Conservation (phyloP, 164 flowering plant genomes). For the Magnolia sinica region DNA sequence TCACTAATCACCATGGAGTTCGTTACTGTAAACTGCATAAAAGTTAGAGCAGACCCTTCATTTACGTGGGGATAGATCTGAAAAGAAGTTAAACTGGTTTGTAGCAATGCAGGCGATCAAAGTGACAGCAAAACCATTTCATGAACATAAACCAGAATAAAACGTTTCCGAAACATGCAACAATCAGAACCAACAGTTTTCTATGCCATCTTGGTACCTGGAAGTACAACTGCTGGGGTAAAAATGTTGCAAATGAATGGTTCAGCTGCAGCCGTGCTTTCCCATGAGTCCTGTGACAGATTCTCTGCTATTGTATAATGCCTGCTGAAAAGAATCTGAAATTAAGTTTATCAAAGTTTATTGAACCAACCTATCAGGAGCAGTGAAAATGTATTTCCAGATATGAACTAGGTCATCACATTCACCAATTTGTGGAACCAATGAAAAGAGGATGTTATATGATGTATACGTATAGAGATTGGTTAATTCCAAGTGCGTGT, state of each 20-base stretch:
- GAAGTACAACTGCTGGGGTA: not conserved
- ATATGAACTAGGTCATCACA: conserved; percentile 1
- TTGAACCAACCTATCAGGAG: not conserved
- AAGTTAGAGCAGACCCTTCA: no score
- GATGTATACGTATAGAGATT: no score
- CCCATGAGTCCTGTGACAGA: not conserved
- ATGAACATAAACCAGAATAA: no score
- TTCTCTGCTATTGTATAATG: conserved; percentile 1
- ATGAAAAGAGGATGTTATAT: not conserved
- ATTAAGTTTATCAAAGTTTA: not conserved
- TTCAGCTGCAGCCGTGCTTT: conserved; percentile 8
- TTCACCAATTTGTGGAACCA: not conserved
- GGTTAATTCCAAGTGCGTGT: no score
- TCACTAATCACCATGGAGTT: no score
- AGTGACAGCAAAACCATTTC: no score
- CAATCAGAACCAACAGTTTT: no score
- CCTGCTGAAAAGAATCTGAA: conserved; percentile 2
- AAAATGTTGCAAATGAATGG: not conserved
- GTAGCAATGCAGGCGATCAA: no score
- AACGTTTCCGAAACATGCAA: no score
- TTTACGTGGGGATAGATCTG: no score
- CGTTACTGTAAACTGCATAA: no score
- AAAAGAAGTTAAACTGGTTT: no score
- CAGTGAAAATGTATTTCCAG: not conserved
- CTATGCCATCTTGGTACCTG: not conserved